phyloP scores from a whole-genome alignment of 768 basidiomycete species.

The Suillus cothurnatus region DNA sequence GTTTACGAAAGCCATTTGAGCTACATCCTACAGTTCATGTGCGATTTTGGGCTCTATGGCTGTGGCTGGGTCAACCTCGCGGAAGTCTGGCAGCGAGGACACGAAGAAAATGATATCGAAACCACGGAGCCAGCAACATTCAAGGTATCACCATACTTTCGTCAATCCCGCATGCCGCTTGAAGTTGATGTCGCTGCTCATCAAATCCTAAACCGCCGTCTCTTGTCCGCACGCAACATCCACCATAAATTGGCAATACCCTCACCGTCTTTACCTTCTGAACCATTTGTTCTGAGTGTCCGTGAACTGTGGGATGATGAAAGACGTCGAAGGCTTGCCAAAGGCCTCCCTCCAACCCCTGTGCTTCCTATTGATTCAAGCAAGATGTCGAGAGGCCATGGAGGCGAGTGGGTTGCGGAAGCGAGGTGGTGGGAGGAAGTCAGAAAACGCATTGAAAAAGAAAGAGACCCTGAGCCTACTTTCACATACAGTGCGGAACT shows the following conservation, averaged over 20 bases:
- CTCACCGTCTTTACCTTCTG: constrained; percentile 48
- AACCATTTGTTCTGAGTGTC: constrained; percentile 84
- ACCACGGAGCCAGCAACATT: constrained; percentile 30
- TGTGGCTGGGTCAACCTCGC: constrained; percentile 86
- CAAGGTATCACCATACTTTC: constrained; percentile 57
- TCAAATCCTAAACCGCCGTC: constrained; percentile 84
- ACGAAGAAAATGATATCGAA: constrained; percentile 28
- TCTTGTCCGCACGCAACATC: constrained; percentile 60
- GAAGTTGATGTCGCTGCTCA: constrained; percentile 85
- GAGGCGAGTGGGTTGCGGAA: constrained; percentile 72
- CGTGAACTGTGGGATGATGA: constrained; percentile 98
- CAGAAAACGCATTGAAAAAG: constrained; percentile 56
- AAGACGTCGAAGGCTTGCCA: constrained; percentile 64
- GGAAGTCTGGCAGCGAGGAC: constrained; percentile 61
- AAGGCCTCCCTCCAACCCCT: constrained; percentile 73
- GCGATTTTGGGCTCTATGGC: constrained; percentile 93
- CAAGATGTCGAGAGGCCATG: constrained; percentile 57
- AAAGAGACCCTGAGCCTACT: constrained; percentile 32
- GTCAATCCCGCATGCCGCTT: constrained; percentile 69
- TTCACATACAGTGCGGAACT: constrained; percentile 26
- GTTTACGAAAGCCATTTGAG: constrained; percentile 91
- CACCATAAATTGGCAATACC: constrained; percentile 71
- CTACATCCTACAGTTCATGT: constrained; percentile 89
- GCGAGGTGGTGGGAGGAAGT: constrained; percentile 78
- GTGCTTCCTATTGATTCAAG: constrained; percentile 71